Evolutionary conservation across 2,329 filamentous ascomycete genomes (phyloP), one percentile per base, ranked within the genome.

Genomic region (Penicillium occitanis): DNA sequence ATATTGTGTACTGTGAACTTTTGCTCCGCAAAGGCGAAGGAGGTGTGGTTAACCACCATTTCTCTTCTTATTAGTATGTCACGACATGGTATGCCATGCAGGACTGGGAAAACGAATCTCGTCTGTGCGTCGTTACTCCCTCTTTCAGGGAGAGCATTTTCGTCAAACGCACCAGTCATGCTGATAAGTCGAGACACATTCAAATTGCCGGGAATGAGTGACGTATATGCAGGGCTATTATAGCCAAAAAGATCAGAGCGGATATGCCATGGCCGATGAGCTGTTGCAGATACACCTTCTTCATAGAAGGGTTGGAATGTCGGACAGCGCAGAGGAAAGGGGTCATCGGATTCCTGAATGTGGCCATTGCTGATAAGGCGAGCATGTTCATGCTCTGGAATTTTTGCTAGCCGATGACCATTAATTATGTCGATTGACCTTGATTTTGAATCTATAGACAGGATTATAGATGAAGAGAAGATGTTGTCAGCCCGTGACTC

Each of bases 231-330:
- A 25, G 33, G 53, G 33, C 8, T 55, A 19, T 3, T 22, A 57
- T 57, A 22, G 11, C 53, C 33, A 57, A 25, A 57, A 19, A 40
- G 13, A 33, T 13, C 1, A 8, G 50, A n/a, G 13, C 25, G 3
- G 14, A 30, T 30, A n/a, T 5, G 7, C 50, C 25, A n/a, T 35
- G 4, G 30, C 5, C 17, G 4, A 33, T 33, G 17, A n/a, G 25
- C 30, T n/a, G 28, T 35, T 55, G 30, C 53, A 37, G 30, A 37
- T 44, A 48, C 17, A 44, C 42, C 14, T 28, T 19, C 42, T 11
- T 48, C 28, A 25, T 19, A 25, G 25, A 30, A 42, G 13, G 19
- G n/a, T 22, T 53, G 61, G 61, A 63, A 63, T 63, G 61, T 63
- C 19, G 35, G 5, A 53, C 13, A n/a, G 19, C 6, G 8, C 19